Base-by-base conservation (phyloP, 1,139 yeast genomes). In the Zygoascus meyerae region DNA sequence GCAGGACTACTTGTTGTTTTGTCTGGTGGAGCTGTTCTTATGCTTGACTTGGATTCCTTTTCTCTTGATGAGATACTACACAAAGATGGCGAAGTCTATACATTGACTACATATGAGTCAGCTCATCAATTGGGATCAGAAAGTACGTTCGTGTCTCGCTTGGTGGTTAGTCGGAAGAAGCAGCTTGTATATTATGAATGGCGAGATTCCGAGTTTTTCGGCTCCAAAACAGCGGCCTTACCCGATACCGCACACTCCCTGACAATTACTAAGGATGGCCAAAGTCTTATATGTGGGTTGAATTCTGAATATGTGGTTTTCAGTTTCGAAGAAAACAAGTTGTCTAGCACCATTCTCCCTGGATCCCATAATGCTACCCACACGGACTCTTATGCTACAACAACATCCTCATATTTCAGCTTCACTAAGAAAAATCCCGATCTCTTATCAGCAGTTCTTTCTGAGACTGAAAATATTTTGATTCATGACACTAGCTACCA, bases 121-220 rank as follows among this genome's bases (percentile, higher is more conserved):
- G 56, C 60, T 31, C 48, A 46, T 31, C 47, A 48, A 35, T 32
- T 50, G 17, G 48, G 47, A 7, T 34, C 46, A 8, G 41, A 33
- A 29, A 55, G 51, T 14, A 34, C 51, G 1, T 51, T 55, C 36
- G 57, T 61, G 3, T 62, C 71, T 12, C 61, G 65, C 26, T 55
- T 72, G 16, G 69, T 66, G 8, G 64, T 69, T 30, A 66, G 64
- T 2, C 60, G 67, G 43, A 53, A 66, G 48, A 52, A 70, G 36
- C 61, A 58, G 38, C 51, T 72, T 26, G 55, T 63, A 5, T 56
- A 69, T 14, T 64, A 66, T 52, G 63, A 65, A 44, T 71, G 74
- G 74, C 52, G 58, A 40, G 67, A 66, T 46, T 50, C 62, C 10
- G 68, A 65, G 46, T 62, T 63, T 34, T 49, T 49, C 10, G 57